Evolutionary conservation across 345 rosid genomes (phyloP).

Genomic region (Boechera retrofracta): DNA sequence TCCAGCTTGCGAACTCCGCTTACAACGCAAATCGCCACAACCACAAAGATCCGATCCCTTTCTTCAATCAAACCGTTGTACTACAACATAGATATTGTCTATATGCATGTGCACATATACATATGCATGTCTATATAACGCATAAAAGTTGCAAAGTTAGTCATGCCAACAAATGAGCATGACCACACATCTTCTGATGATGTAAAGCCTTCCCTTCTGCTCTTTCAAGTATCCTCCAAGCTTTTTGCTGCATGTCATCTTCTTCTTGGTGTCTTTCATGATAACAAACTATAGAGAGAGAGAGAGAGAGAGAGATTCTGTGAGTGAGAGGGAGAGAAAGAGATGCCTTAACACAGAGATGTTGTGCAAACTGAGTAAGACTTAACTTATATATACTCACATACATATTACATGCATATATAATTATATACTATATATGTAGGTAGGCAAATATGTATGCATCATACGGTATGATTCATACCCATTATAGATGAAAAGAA

Average conservation of each 20-base stretch:
- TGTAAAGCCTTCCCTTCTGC: constrained; percentile 79
- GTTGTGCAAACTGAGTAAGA: constrained; percentile 34
- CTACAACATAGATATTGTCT: constrained; percentile 21
- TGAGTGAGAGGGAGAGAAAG: constrained; percentile 27
- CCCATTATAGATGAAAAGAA: constrained; percentile 30
- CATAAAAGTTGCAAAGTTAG: constrained; percentile 38
- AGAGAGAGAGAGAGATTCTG: neutral
- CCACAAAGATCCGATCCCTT: constrained; percentile 34
- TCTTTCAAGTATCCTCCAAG: constrained; percentile 74
- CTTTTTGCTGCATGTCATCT: constrained; percentile 56
- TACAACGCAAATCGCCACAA: neutral
- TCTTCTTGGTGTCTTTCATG: constrained; percentile 56
- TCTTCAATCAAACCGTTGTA: constrained; percentile 19
- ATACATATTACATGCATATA: constrained; percentile 29
- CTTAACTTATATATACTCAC: constrained; percentile 38
- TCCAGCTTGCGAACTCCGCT: constrained; percentile 16
- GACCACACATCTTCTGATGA: constrained; percentile 75
- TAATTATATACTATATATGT: constrained; percentile 10
- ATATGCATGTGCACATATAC: constrained; percentile 1
- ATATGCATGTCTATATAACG: neutral
- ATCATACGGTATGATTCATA: neutral
- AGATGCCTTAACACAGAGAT: constrained; percentile 13
- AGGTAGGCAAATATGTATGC: constrained; percentile 18
- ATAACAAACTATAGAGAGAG: constrained; percentile 16
- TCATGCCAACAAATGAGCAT: constrained; percentile 90